A percentile compares a stretch with the other conserved stretches of the same genome.
Evolutionary conservation across 2,329 filamentous ascomycete species (phyloP).

Genomic region (Aspergillus alliaceus): DNA sequence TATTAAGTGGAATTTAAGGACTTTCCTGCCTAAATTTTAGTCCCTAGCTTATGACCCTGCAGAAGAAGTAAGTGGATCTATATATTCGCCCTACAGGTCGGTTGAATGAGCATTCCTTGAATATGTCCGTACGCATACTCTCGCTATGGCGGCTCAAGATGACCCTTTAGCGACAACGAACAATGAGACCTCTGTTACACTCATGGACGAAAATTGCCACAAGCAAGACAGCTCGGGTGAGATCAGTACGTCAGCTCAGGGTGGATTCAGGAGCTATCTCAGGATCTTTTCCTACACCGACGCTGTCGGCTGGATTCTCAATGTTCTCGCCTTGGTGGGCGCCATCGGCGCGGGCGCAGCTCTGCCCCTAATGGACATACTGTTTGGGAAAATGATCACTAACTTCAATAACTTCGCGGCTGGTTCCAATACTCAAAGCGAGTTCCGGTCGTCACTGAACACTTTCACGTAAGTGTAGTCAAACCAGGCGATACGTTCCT

Average conservation of each 20-base stretch:
- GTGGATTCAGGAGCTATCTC: neutral
- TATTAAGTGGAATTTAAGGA: neutral
- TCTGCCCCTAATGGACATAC: conserved; percentile 1
- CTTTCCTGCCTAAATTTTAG: neutral
- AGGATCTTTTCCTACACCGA: conserved; percentile 2
- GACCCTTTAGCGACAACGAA: neutral
- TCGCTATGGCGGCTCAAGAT: neutral
- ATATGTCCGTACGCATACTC: neutral
- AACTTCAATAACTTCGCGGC: neutral
- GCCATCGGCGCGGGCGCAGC: conserved; percentile 2
- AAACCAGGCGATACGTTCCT: neutral
- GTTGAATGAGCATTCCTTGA: neutral
- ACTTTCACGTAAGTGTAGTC: neutral
- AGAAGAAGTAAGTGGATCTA: too few species aligned
- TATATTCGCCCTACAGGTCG: too few species aligned
- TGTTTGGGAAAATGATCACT: conserved; percentile 1
- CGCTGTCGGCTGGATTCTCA: neutral
- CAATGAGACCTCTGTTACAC: neutral
- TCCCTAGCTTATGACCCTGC: neutral
- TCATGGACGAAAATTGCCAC: neutral
- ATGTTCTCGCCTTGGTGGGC: conserved; percentile 3
- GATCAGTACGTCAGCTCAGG: neutral
- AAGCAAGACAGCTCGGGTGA: neutral
- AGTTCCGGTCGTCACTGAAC: conserved; percentile 1
- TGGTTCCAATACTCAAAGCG: neutral